These are phyloP conservation scores for Trichoderma sp. DNA, from an alignment of 2,329 filamentous ascomycete genomes.

Conservation along the genomic window DNA sequence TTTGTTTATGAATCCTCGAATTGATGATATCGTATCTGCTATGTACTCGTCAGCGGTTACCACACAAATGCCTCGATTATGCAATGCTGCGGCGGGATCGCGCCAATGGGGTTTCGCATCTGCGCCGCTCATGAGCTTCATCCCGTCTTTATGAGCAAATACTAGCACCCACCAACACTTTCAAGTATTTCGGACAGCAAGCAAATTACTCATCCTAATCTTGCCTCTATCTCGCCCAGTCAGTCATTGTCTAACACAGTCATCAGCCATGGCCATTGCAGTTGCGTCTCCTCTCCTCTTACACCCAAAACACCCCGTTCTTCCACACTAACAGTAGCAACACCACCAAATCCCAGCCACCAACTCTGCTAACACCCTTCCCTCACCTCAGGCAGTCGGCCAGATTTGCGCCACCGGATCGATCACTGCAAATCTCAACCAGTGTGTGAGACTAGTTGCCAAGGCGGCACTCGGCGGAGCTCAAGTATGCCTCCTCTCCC, in stretches of 20 bases:
- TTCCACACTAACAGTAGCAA: neutral
- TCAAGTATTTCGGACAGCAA: neutral
- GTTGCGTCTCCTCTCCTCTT: neutral
- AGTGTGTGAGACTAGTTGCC: constrained; percentile 68
- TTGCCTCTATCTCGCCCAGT: neutral
- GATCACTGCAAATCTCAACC: constrained; percentile 73
- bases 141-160: neutral
- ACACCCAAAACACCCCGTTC: neutral
- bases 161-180: neutral
- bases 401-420: constrained; percentile 84
- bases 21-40: too few species aligned
- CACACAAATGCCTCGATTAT: constrained; percentile 6
- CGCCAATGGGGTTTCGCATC: neutral
- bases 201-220: neutral
- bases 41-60: neutral
- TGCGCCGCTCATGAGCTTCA: neutral
- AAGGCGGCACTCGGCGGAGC: constrained; percentile 75
- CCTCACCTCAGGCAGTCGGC: constrained; percentile 62
- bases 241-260: neutral
- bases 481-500: constrained; percentile 53
- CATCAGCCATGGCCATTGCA: neutral
- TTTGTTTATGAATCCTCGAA: neutral
- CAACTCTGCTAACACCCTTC: neutral
- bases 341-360: neutral
- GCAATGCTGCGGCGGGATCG: constrained; percentile 4